Evolutionary conservation across 306 rosid species (phyloP), one percentile per base, ranked within the genome.

Genomic region (Bauhinia variegata): DNA sequence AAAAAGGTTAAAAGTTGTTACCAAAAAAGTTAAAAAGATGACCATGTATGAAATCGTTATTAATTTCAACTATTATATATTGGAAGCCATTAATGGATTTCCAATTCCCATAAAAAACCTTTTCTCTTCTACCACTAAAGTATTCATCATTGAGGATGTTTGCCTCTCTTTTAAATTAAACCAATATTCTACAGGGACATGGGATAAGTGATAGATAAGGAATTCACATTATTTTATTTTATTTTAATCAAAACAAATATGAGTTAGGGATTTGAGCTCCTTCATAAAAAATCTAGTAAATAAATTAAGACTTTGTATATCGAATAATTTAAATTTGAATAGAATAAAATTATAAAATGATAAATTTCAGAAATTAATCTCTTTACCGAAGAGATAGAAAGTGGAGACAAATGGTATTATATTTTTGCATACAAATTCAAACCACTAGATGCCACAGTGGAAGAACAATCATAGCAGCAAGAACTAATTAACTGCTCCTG

Each of bases 391-490:
- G 4, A 28, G 36, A 23, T 10, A 5, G 30, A 28, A 6, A 4
- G 1, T 4, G 41, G 1, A 5, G 7, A 36, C 41, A 36, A 4
- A 36, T 36, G 9, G 9, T 36, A 36, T 36, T 5, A 1, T 36
- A 36, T 36, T 5, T 36, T 36, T 36, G 2, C 1, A 4, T 41
- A 11, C 5, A 41, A 23, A 23, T 23, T 23, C 28, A 23, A 1
- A 4, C 23, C 23, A 6, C 52, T 47, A 47, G 8, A 47, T 47
- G 54, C 8, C 18, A 15, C 41, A 36, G 41, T 41, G 63, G 28
- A 60, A 51, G 11, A 62, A 33, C 53, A 68, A 78, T 73, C 38
- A 73, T 78, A 61, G 41, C 59, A 48, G 33, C 49, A 65, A 18
- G 56, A 56, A 41, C 47, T n/a, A n/a, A n/a, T n/a, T n/a, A 67